Percentiles rank a stretch among this genome's conserved stretches.
Evolutionary conservation across 1,139 yeast genomes (phyloP).

Genomic region (Taphrina pruni): DNA sequence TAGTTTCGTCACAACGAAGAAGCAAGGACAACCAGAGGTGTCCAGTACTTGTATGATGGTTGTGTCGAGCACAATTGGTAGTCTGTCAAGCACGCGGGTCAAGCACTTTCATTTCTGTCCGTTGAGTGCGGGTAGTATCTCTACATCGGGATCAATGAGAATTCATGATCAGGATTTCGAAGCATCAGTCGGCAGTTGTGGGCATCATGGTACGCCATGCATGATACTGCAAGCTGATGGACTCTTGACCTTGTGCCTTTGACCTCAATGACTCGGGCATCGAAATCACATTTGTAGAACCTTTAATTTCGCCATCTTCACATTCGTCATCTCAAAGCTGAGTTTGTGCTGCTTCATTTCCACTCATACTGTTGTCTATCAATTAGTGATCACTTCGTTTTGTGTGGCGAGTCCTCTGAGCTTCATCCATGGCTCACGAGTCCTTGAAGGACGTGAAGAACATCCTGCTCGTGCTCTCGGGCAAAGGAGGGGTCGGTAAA

Average conservation of each 20-base stretch:
- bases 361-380: too few relatives aligned
- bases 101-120: slow-evolving; percentile 1
- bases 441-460: slow-evolving; percentile 67
- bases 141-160: neutral
- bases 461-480: slow-evolving; percentile 79
- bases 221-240: too few relatives aligned
- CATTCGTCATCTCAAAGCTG: too few relatives aligned
- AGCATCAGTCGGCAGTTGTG: neutral
- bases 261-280: too few relatives aligned
- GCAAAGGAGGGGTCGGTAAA: slow-evolving; percentile 98
- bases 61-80: neutral
- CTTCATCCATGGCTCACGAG: slow-evolving; percentile 15
- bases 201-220: too few relatives aligned
- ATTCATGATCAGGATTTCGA: slow-evolving; percentile 1
- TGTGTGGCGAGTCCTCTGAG: neutral
- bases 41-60: too few relatives aligned
- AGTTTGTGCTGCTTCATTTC: too few relatives aligned
- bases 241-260: too few relatives aligned
- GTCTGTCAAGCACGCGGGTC: neutral
- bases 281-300: too few relatives aligned
- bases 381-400: neutral
- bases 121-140: neutral
- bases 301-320: too few relatives aligned
- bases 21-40: too few relatives aligned
- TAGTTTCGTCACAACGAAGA: too few relatives aligned